Base-by-base conservation (phyloP, 106 monocot genomes). In the Allium fistulosum region DNA sequence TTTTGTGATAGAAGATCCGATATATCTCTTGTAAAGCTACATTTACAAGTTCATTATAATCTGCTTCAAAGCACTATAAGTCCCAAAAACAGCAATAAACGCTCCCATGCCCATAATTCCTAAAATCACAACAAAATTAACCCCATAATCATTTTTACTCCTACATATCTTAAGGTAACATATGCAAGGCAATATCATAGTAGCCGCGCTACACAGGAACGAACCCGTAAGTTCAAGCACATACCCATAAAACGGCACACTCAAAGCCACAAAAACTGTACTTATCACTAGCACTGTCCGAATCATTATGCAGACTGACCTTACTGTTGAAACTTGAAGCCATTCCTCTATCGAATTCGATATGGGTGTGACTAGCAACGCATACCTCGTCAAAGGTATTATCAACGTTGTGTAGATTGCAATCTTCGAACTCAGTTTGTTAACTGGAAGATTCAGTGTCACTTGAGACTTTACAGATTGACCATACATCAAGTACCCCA, bases 131-230 rank as follows among this genome's bases (percentile, higher is more conserved):
- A 72, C 53, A 2, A 78, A 26, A 53, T 94, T 83, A 12, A 69
- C 9, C 7, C 80, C 59, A 46, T 70, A 58, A 45, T 63, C 53
- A 49, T 48, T 48, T 4, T 64, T 74, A 17, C 9, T 27, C 72
- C 61, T 83, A 48, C 81, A 84, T 37, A 94, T 85, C 82, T 83
- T 90, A 13, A 94, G 76, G 66, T 94, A 94, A 61, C 94, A 94
- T 13, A 73, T 7, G 68, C 82, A 82, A 10, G 82, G 82, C n/a
- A 86, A 58, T 16, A 86, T 2, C 9, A 86, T 69, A 0, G 82
- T 82, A 9, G 75, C 75, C 3, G 63, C 68, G 49, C 69, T 74
- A 53, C 82, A 67, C 11, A 82, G 70, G 68, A 86, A 77, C 4
- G 82, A 79, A 11, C 86, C 81, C 4, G 76, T 86, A 22, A 86